Conservation (phyloP, 257 asterid species). For the Avicennia marina region DNA sequence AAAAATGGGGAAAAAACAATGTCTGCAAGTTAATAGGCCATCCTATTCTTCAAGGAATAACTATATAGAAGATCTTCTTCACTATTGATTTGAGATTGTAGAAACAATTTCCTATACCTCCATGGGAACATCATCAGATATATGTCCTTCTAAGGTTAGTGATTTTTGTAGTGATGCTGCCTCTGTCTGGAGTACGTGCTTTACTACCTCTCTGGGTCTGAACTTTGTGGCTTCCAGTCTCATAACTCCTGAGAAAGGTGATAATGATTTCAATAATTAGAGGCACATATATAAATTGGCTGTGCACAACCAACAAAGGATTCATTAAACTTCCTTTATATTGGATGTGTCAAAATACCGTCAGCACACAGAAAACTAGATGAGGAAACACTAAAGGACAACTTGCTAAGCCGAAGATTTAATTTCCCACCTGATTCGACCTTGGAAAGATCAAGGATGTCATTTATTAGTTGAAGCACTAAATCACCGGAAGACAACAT, state of each 20-base stretch:
- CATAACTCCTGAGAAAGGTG: conserved; percentile 65
- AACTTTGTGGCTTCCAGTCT: conserved; percentile 86
- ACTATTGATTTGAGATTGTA: too few species aligned
- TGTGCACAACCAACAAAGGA: too few species aligned
- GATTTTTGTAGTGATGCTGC: conserved; percentile 83
- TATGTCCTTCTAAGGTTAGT: conserved; percentile 71
- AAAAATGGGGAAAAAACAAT: too few species aligned
- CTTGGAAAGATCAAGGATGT: conserved; percentile 91
- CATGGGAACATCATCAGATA: conserved; percentile 85
- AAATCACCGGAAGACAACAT: conserved; percentile 45
- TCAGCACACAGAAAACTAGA: too few species aligned
- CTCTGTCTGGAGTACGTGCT: conserved; percentile 88
- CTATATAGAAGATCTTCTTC: too few species aligned
- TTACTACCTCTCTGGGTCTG: conserved; percentile 89
- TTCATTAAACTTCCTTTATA: too few species aligned
- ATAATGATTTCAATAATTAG: not conserved
- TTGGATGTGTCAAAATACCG: too few species aligned
- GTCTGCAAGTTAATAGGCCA: too few species aligned
- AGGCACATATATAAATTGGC: too few species aligned
- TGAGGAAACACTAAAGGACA: too few species aligned
- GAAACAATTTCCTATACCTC: conserved; percentile 43
- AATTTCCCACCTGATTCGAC: conserved; percentile 48
- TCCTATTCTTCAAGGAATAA: too few species aligned
- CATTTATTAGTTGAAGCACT: conserved; percentile 72
- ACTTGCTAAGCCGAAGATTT: too few species aligned